Conservation (phyloP, 208 protist genomes). For the Wallacemonas rigidus region DNA sequence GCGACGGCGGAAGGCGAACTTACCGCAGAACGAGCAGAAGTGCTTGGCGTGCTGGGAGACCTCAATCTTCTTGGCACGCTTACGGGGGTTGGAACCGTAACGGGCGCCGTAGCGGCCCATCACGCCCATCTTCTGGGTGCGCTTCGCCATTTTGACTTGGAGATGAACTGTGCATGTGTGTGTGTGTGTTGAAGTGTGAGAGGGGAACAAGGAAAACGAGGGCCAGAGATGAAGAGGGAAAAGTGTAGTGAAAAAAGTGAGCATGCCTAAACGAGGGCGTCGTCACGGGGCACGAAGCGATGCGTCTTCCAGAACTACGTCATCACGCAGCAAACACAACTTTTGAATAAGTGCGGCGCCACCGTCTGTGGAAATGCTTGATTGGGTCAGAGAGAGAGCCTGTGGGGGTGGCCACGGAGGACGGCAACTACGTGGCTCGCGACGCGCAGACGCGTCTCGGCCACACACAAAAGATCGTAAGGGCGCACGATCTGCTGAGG, state of each 20-base stretch:
- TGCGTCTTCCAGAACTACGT: too few relatives aligned
- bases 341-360: too few relatives aligned
- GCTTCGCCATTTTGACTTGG: constrained; percentile 91
- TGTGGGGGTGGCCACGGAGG: too few relatives aligned
- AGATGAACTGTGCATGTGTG: constrained; percentile 10
- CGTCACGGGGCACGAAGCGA: too few relatives aligned
- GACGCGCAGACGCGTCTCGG: too few relatives aligned
- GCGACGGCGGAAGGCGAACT: constrained; percentile 96
- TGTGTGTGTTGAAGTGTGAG: constrained; percentile 16
- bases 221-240: constrained; percentile 24
- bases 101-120: constrained; percentile 99
- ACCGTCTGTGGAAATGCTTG: too few relatives aligned
- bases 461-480: too few relatives aligned
- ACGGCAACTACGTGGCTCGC: too few relatives aligned
- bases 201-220: constrained; percentile 25
- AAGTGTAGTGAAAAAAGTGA: constrained; percentile 10
- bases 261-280: too few relatives aligned
- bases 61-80: constrained; percentile 99
- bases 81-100: constrained; percentile 99
- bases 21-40: constrained; percentile 99
- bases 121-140: constrained; percentile 99
- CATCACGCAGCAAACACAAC: too few relatives aligned
- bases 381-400: too few relatives aligned
- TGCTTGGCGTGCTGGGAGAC: constrained; percentile 98
- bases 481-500: too few relatives aligned